Evolutionary conservation across 2,329 filamentous ascomycete species (phyloP), one percentile per base, ranked within the genome.

Genomic region (Karstenula rhodostoma): DNA sequence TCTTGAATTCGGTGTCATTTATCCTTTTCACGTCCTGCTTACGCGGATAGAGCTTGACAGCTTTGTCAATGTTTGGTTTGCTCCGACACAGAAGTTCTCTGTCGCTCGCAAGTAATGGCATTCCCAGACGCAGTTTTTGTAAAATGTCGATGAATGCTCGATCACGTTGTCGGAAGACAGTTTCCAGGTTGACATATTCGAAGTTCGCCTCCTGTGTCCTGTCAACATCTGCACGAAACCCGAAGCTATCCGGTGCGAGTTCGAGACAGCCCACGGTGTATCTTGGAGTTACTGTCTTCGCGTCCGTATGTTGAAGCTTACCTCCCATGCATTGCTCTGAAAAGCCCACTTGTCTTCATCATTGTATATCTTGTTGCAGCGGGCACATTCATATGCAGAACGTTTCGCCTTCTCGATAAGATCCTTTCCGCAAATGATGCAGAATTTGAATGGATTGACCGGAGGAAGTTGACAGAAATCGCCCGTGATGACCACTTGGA

Each of bases 311-410:
- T n/a, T 32, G 33, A 42, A 4, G 19, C 49, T 42, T 15, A 52
- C 69, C 68, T 59, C 60, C 88, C 87, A 90, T 0, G 82, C 82
- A 1, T 73, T 57, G 64, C 84, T 87, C 23, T 79, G 76, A 65
- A 90, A 90, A 0, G 87, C 87, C 84, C 86, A 90, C 65, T 86
- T 87, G 10, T 89, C 82, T 15, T 72, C 73, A 27, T 86, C 82
- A 6, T 67, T 59, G 57, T 79, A 85, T 22, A 67, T 33, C 0
- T 77, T 74, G 48, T 82, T 79, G 9, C 46, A 48, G 19, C 27
- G 12, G 13, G 64, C 65, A 4, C 51, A 49, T 4, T 25, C 64
- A 29, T 73, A 71, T 43, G 67, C 65, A 62, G 70, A 44, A 13
- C 55, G 47, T 67, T 64, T 35, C 62, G 60, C 62, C 17, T 69